Conservation (phyloP, 1,284 basidiomycete genomes). For the Hypsizygus ulmarius region DNA sequence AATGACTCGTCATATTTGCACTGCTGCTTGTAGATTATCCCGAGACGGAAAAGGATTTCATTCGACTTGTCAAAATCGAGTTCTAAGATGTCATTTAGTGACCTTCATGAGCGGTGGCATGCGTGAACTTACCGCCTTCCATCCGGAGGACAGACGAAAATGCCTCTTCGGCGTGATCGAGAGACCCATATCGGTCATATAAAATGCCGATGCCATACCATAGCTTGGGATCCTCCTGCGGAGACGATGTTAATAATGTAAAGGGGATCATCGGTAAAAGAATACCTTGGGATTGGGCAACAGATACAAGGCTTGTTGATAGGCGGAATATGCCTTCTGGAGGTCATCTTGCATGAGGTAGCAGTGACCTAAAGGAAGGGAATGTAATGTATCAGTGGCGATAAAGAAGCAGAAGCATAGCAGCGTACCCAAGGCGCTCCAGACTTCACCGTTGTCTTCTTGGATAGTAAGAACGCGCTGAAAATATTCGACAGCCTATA, state of each 20-base stretch:
- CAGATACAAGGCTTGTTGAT: conserved; percentile 96
- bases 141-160: conserved; percentile 95
- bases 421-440: conserved; percentile 81
- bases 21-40: conserved; percentile 99
- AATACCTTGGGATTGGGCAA: conserved; percentile 90
- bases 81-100: conserved; percentile 36
- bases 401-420: conserved; percentile 15
- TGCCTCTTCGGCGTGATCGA: conserved; percentile 98
- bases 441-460: conserved; percentile 92
- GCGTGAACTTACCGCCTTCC: conserved; percentile 76
- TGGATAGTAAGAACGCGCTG: conserved; percentile 87
- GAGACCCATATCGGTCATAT: conserved; percentile 96
- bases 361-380: conserved; percentile 78
- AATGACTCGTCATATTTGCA: conserved; percentile 86
- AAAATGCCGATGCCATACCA: conserved; percentile 99
- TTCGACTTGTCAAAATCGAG: conserved; percentile 98
- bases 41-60: conserved; percentile 96
- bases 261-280: conserved; percentile 12
- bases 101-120: conserved; percentile 21
- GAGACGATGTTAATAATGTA: conserved; percentile 22
- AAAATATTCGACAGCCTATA: conserved; percentile 92
- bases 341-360: conserved; percentile 99
- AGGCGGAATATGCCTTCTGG: conserved; percentile 97
- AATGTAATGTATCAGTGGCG: conserved; percentile 20
- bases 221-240: conserved; percentile 90